Conservation (phyloP, 352 stramenopile genomes). For the Thalassiosira ordinaria region DNA sequence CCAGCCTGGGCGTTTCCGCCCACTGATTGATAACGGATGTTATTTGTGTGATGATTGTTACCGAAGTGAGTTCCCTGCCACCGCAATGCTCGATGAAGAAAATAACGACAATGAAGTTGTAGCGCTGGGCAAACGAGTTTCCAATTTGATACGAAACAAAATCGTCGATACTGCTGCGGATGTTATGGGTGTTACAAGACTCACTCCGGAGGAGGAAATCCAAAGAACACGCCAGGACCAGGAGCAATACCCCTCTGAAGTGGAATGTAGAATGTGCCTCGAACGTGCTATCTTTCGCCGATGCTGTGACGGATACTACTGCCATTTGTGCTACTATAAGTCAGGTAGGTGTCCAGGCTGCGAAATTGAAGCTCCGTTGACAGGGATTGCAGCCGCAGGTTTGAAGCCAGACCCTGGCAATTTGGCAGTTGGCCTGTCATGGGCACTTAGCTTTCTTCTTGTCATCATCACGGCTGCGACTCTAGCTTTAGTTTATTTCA, state of each 20-base stretch:
- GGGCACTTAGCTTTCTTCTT: slow-evolving; percentile 29
- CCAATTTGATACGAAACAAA: slow-evolving; percentile 13
- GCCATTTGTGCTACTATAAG: slow-evolving; percentile 45
- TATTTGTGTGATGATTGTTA: slow-evolving; percentile 50
- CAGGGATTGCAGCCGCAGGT: slow-evolving; percentile 28
- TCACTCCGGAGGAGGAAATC: not conserved
- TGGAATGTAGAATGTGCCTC: slow-evolving; percentile 47
- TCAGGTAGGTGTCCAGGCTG: slow-evolving; percentile 35
- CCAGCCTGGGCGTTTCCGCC: slow-evolving; percentile 31
- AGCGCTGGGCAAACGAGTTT: slow-evolving; percentile 18
- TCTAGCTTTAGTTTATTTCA: slow-evolving; percentile 35
- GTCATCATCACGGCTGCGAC: slow-evolving; percentile 5
- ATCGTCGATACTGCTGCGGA: slow-evolving; percentile 33
- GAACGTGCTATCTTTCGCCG: slow-evolving; percentile 36
- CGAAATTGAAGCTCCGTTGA: slow-evolving; percentile 23
- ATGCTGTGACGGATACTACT: slow-evolving; percentile 51
- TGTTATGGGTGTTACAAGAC: slow-evolving; percentile 13
- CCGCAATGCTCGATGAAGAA: slow-evolving; percentile 44
- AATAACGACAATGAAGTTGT: slow-evolving; percentile 3
- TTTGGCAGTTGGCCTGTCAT: slow-evolving; percentile 42
- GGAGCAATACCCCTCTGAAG: slow-evolving; percentile 35
- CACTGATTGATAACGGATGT: slow-evolving; percentile 36
- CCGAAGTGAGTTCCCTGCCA: slow-evolving; percentile 27
- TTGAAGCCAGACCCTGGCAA: slow-evolving; percentile 35
- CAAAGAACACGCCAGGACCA: no score